phyloP scores from a whole-genome alignment of 352 stramenopile genomes.

The Globisporangium uncinulatum region DNA sequence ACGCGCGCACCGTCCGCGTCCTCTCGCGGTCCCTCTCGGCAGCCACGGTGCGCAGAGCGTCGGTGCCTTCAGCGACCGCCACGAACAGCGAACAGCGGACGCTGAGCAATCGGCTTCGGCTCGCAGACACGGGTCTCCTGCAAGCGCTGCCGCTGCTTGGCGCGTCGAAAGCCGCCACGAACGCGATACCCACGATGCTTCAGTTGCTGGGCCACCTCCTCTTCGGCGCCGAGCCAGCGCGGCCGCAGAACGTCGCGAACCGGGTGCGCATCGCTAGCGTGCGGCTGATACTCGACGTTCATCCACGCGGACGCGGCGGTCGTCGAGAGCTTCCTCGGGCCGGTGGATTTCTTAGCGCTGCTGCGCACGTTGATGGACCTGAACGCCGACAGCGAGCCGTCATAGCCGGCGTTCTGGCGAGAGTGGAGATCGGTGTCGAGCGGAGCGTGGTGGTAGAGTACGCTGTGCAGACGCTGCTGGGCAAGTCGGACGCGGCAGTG shows the following conservation, averaged over 20 bases:
- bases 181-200: conserved; percentile 55
- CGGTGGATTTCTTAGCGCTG: conserved; percentile 62
- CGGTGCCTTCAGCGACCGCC: conserved; percentile 23
- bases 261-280: conserved; percentile 63
- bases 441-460: conserved; percentile 35
- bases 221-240: conserved; percentile 47
- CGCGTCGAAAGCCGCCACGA: conserved; percentile 43
- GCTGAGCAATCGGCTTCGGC: conserved; percentile 40
- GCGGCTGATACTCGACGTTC: conserved; percentile 56
- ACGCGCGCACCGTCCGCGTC: conserved; percentile 23
- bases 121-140: conserved; percentile 56
- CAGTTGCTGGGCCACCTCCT: conserved; percentile 74
- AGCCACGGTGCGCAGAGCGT: conserved; percentile 48
- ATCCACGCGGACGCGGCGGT: conserved; percentile 33
- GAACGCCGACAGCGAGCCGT: conserved; percentile 43
- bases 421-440: conserved; percentile 18
- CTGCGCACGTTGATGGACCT: conserved; percentile 57
- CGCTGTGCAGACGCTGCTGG: conserved; percentile 42
- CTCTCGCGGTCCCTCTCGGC: conserved; percentile 53
- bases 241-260: conserved; percentile 42
- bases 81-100: conserved; percentile 37
- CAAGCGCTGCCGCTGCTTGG: conserved; percentile 42
- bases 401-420: conserved; percentile 26
- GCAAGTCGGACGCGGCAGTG: neutral
- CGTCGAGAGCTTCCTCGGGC: conserved; percentile 48